Conservation (phyloP, 495 filamentous ascomycete species). For the Penicillium lagena region DNA sequence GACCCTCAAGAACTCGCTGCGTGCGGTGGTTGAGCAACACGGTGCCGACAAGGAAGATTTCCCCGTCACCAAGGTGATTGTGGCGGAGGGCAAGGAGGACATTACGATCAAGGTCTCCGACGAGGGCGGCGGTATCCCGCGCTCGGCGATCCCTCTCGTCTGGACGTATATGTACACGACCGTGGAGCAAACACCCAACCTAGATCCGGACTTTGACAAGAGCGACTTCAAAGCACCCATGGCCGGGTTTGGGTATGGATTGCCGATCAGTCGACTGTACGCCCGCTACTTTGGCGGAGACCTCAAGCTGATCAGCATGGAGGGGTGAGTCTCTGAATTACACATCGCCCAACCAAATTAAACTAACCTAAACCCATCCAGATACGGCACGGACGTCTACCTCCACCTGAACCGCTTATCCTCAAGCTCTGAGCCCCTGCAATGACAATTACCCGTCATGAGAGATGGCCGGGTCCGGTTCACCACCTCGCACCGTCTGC, state of each 20-base stretch:
- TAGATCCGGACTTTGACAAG: constrained; percentile 98
- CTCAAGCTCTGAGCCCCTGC: constrained; percentile 90
- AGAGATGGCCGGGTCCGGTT: constrained; percentile 58
- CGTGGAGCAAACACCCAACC: constrained; percentile 86
- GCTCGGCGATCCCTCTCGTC: constrained; percentile 85
- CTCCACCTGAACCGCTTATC: constrained; percentile 93
- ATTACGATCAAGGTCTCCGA: constrained; percentile 98
- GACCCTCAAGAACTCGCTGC: constrained; percentile 95
- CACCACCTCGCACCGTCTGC: constrained; percentile 40
- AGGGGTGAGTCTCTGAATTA: constrained; percentile 62
- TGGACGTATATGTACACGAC: constrained; percentile 99
- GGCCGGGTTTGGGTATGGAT: constrained; percentile 95
- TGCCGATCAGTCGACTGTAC: constrained; percentile 90
- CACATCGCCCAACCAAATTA: background rate
- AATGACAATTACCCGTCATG: constrained; percentile 98
- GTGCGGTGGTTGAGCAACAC: constrained; percentile 93
- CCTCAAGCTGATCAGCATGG: constrained; percentile 97
- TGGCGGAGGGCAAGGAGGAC: constrained; percentile 95
- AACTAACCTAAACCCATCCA: constrained; percentile 26
- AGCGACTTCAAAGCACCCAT: constrained; percentile 99
- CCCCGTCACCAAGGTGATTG: constrained; percentile 92
- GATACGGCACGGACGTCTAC: constrained; percentile 97
- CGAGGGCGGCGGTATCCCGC: constrained; percentile 91
- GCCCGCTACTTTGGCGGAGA: constrained; percentile 97
- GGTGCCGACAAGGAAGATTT: constrained; percentile 93